Conservation (phyloP, 768 basidiomycete genomes). For the Pleurotus cornucopiae region DNA sequence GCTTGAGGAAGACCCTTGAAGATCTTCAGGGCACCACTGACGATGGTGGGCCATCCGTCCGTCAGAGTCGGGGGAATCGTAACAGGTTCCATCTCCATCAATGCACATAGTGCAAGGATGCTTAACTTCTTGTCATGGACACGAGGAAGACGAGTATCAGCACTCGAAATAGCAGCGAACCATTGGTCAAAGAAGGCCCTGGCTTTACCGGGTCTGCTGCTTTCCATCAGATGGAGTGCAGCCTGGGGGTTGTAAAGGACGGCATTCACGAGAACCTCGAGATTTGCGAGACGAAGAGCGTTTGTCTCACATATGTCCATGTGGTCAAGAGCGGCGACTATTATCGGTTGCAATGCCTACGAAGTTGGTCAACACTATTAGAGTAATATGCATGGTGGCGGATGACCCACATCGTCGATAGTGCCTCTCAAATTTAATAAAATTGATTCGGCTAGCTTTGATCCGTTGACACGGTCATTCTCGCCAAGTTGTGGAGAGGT, state of each 20-base stretch:
- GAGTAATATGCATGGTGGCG: neutral
- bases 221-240: slow-evolving; percentile 73
- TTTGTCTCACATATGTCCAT: slow-evolving; percentile 60
- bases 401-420: slow-evolving; percentile 64
- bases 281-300: slow-evolving; percentile 68
- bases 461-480: slow-evolving; percentile 78
- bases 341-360: slow-evolving; percentile 62
- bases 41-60: slow-evolving; percentile 74
- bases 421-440: slow-evolving; percentile 76
- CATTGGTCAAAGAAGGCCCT: slow-evolving; percentile 81
- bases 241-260: slow-evolving; percentile 82
- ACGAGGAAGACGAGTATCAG: slow-evolving; percentile 58
- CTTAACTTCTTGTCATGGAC: slow-evolving; percentile 90
- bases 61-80: slow-evolving; percentile 54
- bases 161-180: slow-evolving; percentile 67
- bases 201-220: slow-evolving; percentile 49
- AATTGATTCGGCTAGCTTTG: slow-evolving; percentile 79
- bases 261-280: slow-evolving; percentile 79
- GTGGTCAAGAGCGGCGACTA: slow-evolving; percentile 55
- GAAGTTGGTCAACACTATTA: slow-evolving; percentile 5
- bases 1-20: slow-evolving; percentile 80
- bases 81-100: slow-evolving; percentile 65
- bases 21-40: slow-evolving; percentile 63
- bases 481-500: slow-evolving; percentile 72
- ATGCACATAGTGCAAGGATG: slow-evolving; percentile 68